These are phyloP conservation scores for Umbelopsis ramanniana DNA, from an alignment of 192 early-diverging fungal genomes.

Conservation along the genomic window DNA sequence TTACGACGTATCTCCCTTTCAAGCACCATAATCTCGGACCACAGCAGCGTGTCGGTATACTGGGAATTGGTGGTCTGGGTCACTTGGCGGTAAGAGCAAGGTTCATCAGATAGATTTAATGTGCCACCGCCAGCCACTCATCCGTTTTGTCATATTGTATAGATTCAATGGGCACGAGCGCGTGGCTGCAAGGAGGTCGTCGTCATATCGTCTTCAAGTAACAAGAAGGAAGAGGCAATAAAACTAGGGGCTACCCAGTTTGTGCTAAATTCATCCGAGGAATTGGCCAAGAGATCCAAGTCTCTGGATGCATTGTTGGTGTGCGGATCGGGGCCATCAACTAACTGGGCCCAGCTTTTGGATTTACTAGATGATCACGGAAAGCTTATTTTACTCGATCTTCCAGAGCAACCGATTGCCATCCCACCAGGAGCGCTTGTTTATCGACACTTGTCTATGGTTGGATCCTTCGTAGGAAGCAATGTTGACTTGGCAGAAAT, in stretches of 20 bases:
- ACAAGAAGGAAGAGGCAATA: constrained; percentile 59
- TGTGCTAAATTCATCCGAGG: constrained; percentile 13
- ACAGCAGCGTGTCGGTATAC: constrained; percentile 56
- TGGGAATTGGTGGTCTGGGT: constrained; percentile 73
- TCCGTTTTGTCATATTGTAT: not conserved
- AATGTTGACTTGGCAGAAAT: constrained; percentile 62
- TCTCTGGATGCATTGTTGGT: constrained; percentile 44
- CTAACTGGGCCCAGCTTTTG: constrained; percentile 53
- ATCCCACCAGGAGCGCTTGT: constrained; percentile 53
- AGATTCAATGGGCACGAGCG: constrained; percentile 63
- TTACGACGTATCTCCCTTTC: constrained; percentile 67
- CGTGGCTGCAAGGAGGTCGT: constrained; percentile 51
- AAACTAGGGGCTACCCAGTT: constrained; percentile 66
- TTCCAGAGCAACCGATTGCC: constrained; percentile 60
- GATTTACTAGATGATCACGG: constrained; percentile 59
- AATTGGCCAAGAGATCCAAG: constrained; percentile 9
- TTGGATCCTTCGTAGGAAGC: constrained; percentile 72
- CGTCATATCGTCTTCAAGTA: constrained; percentile 57
- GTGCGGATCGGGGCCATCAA: constrained; percentile 38
- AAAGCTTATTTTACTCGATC: constrained; percentile 65
- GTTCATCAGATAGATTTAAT: not conserved
- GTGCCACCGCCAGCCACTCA: not conserved
- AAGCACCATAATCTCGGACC: constrained; percentile 47
- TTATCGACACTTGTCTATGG: constrained; percentile 51
- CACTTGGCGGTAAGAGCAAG: constrained; percentile 53